These are phyloP conservation scores for Amanita molliuscula DNA, from an alignment of 768 basidiomycete genomes.

Conservation along the genomic window DNA sequence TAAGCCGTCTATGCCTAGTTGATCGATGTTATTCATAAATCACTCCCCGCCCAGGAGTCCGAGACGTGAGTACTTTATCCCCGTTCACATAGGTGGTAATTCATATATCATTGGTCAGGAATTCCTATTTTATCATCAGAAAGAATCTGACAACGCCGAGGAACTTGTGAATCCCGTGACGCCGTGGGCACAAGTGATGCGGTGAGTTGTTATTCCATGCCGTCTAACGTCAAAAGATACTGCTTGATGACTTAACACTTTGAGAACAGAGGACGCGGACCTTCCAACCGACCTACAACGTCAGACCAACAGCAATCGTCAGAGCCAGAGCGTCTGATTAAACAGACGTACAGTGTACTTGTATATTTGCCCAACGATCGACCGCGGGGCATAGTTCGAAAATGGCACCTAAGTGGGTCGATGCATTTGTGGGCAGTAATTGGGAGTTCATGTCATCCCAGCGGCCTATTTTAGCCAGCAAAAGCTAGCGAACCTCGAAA, in stretches of 20 bases:
- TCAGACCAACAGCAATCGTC: conserved; percentile 27
- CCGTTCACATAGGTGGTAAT: neutral
- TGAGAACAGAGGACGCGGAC: conserved; percentile 11
- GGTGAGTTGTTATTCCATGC: conserved; percentile 26
- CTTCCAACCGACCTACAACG: conserved; percentile 20
- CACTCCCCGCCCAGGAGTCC: conserved; percentile 28
- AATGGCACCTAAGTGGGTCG: conserved; percentile 76
- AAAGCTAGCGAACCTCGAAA: conserved; percentile 58
- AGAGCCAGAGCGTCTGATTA: conserved; percentile 59
- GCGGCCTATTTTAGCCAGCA: conserved; percentile 82
- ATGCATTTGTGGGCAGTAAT: conserved; percentile 4
- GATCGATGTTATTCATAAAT: neutral
- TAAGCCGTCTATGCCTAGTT: conserved; percentile 27
- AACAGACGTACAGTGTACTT: conserved; percentile 78
- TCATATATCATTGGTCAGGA: conserved; percentile 33
- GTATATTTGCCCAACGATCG: conserved; percentile 54
- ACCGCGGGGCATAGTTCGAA: conserved; percentile 41
- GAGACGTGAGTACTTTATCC: conserved; percentile 29
- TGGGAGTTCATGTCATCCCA: conserved; percentile 16
- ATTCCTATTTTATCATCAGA: conserved; percentile 79
- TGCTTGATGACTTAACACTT: conserved; percentile 12
- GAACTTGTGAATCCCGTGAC: conserved; percentile 47
- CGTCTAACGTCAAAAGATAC: neutral
- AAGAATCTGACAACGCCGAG: conserved; percentile 54
- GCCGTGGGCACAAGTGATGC: conserved; percentile 69